phyloP scores from a whole-genome alignment of 768 basidiomycete species.

The Termitomyces sp. region DNA sequence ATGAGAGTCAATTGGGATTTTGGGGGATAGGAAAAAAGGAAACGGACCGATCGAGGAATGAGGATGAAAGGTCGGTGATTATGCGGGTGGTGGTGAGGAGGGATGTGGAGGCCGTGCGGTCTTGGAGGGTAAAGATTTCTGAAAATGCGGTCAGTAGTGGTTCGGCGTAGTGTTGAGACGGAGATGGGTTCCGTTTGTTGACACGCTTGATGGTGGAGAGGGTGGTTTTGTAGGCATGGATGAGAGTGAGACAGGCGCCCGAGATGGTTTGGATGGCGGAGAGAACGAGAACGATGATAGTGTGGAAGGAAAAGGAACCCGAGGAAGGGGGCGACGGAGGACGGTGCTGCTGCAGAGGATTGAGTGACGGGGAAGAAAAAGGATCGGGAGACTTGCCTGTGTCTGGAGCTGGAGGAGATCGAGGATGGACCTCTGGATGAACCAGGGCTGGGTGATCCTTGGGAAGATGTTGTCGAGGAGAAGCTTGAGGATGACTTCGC shows the following conservation, averaged over 20 bases:
- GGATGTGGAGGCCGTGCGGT: slow-evolving; percentile 43
- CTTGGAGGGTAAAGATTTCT: slow-evolving; percentile 42
- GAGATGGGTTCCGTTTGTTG: slow-evolving; percentile 33
- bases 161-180: slow-evolving; percentile 31
- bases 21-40: neutral
- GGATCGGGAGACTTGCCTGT: slow-evolving; percentile 20
- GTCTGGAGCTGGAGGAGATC: slow-evolving; percentile 51
- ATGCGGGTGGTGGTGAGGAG: slow-evolving; percentile 42
- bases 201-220: slow-evolving; percentile 62
- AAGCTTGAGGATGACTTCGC: slow-evolving; percentile 79
- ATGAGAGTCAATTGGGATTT: neutral
- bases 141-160: slow-evolving; percentile 41
- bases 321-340: slow-evolving; percentile 20
- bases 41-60: slow-evolving; percentile 56
- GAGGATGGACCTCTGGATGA: slow-evolving; percentile 68
- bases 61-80: slow-evolving; percentile 38
- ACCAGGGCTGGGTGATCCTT: slow-evolving; percentile 84
- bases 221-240: slow-evolving; percentile 63
- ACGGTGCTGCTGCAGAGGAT: slow-evolving; percentile 20
- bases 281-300: slow-evolving; percentile 61
- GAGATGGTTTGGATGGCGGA: slow-evolving; percentile 72
- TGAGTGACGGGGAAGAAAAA: neutral
- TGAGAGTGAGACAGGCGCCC: slow-evolving; percentile 59
- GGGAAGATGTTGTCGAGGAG: slow-evolving; percentile 65
- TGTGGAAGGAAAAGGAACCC: slow-evolving; percentile 32